These are phyloP conservation scores for Oryza brachyantha DNA, from an alignment of 176 grass and related monocot species.

Conservation along the genomic window DNA sequence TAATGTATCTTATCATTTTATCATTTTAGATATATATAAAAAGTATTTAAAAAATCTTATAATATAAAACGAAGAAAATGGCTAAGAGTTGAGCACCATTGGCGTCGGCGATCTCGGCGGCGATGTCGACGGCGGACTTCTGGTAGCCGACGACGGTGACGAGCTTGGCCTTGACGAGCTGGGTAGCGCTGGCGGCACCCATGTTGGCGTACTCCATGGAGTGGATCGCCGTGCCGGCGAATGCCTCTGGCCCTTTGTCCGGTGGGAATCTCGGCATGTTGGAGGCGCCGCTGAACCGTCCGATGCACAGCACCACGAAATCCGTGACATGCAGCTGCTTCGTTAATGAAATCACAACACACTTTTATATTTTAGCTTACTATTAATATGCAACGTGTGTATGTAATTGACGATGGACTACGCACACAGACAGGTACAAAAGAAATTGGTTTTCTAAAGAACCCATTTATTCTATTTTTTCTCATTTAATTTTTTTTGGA, in stretches of 20 bases:
- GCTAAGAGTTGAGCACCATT: conserved; percentile 50
- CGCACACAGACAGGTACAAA: too few relatives aligned
- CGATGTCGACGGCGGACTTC: conserved; percentile 49
- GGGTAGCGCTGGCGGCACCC: neutral
- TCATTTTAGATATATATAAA: too few relatives aligned
- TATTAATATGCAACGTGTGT: too few relatives aligned
- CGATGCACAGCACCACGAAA: conserved; percentile 2
- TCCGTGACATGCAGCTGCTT: neutral
- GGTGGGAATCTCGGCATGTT: neutral
- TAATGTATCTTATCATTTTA: too few relatives aligned
- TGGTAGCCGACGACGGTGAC: conserved; percentile 37
- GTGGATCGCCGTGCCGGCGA: neutral
- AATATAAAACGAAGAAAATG: too few relatives aligned
- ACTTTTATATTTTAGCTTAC: too few relatives aligned
- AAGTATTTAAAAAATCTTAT: too few relatives aligned
- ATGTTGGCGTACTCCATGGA: conserved; percentile 27
- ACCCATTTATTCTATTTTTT: too few relatives aligned
- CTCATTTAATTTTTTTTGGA: too few relatives aligned
- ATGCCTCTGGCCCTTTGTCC: neutral
- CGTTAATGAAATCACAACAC: too few relatives aligned
- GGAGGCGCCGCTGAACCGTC: neutral
- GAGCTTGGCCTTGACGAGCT: conserved; percentile 28
- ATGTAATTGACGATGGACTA: too few relatives aligned
- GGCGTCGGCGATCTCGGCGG: conserved; percentile 22
- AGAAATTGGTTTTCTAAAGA: too few relatives aligned